Evolutionary conservation across 2,329 filamentous ascomycete species (phyloP).

Genomic region (Alternaria gaisen): DNA sequence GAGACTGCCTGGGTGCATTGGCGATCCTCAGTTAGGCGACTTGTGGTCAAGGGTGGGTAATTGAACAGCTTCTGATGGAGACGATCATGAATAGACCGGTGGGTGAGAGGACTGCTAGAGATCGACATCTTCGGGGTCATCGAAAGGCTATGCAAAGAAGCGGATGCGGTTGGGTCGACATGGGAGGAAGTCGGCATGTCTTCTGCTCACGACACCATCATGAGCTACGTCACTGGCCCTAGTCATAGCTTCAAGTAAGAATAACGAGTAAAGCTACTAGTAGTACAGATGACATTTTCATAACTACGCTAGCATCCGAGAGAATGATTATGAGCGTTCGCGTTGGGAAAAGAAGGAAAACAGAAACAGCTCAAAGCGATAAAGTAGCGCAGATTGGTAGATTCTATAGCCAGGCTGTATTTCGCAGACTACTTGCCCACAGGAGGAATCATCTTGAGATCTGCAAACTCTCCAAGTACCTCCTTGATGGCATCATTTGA

Average conservation of each 20-base stretch:
- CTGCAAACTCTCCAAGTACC: conserved; percentile 54
- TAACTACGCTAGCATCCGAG: neutral
- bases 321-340: neutral
- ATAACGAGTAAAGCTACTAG: neutral
- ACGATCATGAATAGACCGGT: neutral
- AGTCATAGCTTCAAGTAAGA: neutral
- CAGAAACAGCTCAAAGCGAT: neutral
- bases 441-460: conserved; percentile 56
- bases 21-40: neutral
- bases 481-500: conserved; percentile 55
- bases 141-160: neutral
- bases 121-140: neutral
- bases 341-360: neutral
- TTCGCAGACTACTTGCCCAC: neutral
- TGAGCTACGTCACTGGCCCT: neutral
- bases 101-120: neutral
- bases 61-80: neutral
- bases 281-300: neutral
- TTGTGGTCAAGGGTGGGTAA: neutral
- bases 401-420: neutral
- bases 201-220: neutral
- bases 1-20: neutral
- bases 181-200: neutral
- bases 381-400: neutral
- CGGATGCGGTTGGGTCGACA: neutral